Evolutionary conservation across 2,329 filamentous ascomycete species (phyloP), one percentile per base, ranked within the genome.

Genomic region (Cercospora janseana): DNA sequence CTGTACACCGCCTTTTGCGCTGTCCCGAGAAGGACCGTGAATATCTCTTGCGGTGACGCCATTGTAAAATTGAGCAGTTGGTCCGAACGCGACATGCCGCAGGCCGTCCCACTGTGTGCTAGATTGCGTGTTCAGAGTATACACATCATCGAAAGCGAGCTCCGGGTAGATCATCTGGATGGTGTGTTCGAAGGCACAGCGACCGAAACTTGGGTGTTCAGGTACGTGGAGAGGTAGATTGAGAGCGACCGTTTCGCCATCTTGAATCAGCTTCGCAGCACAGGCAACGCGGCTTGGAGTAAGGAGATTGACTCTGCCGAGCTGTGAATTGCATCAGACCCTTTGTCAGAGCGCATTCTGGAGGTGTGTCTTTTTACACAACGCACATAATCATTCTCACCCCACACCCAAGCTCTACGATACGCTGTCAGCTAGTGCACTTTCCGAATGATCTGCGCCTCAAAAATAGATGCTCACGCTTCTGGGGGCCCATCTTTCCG

Each of bases 81-180:
- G 49, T 10, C 50, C 32, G 6, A 46, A 28, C 40, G 38, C 42
- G 20, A 29, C 49, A 28, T 54, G 51, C 16, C 46, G 51, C 28
- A 50, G 50, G 16, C 46, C 51, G 21, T 54, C 51, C 51, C 51
- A 54, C 24, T 54, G 46, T 12, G 46, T 46, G 34, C 37, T 43
- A 15, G 46, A 42, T 29, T 54, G 51, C 5, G 51, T 47, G 21
- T 54, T 54, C 38, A 54, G 46, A 32, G 42, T 32, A 40, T 42
- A 54, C 18, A 54, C 35, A 23, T 54, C 51, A 34, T 54, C 51
- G 35, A 42, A 49, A n/a, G 46, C 51, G 12, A 49, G 49, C 10
- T 46, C 51, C 29, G 45, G 46, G 13, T 54, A 49, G 28, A 54
- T 49, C 8, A 42, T 47, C 12, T 50, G 42, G 35, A 54, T 54